These are phyloP conservation scores for Geum urbanum DNA, from an alignment of 306 rosid species.

Conservation along the genomic window DNA sequence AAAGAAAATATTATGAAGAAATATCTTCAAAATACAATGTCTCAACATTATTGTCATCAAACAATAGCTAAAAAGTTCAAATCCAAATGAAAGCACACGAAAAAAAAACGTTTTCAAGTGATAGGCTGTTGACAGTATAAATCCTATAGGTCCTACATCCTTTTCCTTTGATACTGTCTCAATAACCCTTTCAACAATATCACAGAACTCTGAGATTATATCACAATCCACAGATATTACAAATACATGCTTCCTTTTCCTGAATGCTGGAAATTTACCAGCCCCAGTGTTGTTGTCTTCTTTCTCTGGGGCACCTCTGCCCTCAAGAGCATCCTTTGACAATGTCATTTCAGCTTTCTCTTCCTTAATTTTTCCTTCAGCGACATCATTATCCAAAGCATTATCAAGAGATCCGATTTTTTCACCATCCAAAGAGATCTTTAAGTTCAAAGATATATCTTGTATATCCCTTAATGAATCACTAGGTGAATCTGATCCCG, in stretches of 20 bases:
- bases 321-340: conserved; percentile 29
- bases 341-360: conserved; percentile 30
- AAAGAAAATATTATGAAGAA: no score
- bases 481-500: conserved; percentile 40
- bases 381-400: conserved; percentile 32
- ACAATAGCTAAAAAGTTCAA: no score
- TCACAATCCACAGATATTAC: conserved; percentile 46
- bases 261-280: conserved; percentile 32
- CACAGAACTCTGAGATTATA: conserved; percentile 28
- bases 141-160: conserved; percentile 36
- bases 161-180: conserved; percentile 36
- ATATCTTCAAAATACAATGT: no score
- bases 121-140: conserved; percentile 42
- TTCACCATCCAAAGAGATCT: conserved; percentile 46
- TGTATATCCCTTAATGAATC: conserved; percentile 57
- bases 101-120: no score
- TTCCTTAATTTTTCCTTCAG: conserved; percentile 28
- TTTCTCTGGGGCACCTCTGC: conserved; percentile 21
- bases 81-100: no score
- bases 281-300: conserved; percentile 22
- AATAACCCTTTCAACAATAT: conserved; percentile 26
- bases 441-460: conserved; percentile 50
- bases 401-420: conserved; percentile 28
- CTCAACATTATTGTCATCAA: no score
- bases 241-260: conserved; percentile 37